Base-by-base conservation (phyloP, 257 asterid species). In the Fraxinus excelsior region DNA sequence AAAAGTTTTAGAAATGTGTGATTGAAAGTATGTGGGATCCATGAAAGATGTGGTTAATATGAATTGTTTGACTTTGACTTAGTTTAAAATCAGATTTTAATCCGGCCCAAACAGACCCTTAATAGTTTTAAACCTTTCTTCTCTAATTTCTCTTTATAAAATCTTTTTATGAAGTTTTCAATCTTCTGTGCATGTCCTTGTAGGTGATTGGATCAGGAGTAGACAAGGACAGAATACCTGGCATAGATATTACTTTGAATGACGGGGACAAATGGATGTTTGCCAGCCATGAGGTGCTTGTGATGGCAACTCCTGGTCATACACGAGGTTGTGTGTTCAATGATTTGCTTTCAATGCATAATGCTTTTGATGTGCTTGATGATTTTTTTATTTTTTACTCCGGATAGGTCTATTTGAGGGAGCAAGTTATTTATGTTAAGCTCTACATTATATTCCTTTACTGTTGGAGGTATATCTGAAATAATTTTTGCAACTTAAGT, bases 261-360 rank as follows among this genome's bases (percentile, higher is more conserved):
- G 97, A 93, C 78, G 98, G 97, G 29, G 99, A 93, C 82, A 91
- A 91, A 78, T 95, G 99, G 99, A 91, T 86, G 99, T 93, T 95
- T 85, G 99, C 99, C 71, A 87, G 98, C 81, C 99, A 95, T 83
- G 98, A 93, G 87, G 99, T 93, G 86, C 83, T 83, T 81, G 90
- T 93, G 82, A 84, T 93, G 90, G 91, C 74, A 38, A 95, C 99
- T 81, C 98, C 99, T 62, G 99, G 99, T 71, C 98, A 95, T 76
- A 95, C 99, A 68, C 85, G 84, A 93, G 99, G 99, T 95, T 84
- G 80, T 84, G 80, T 73, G 46, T 60, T 74, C 77, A 56, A 66
- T 56, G 11, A 3, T 26, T 62, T 62, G 1, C 18, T 11, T 12
- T 62, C 21, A 12, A 60, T 60, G 16, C 67, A 60, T 26, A 62